Percentiles rank a stretch among this genome's conserved stretches.
Evolutionary conservation across 2,329 filamentous ascomycete genomes (phyloP).

Genomic region (Pseudogymnoascus sp.): DNA sequence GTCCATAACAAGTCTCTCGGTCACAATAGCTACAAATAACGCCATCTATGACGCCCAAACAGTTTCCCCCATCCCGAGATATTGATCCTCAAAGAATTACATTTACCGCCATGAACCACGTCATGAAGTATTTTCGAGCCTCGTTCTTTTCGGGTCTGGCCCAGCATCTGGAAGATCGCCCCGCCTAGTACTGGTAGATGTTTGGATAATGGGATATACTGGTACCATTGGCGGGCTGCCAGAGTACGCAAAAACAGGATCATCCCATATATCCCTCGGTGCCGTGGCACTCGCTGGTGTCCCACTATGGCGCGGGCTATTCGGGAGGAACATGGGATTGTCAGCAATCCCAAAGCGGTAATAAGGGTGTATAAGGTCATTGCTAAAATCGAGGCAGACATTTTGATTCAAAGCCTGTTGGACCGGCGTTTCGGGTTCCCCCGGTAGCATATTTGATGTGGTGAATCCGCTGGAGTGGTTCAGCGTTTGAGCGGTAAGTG

Average conservation of each 20-base stretch:
- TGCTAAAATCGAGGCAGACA: neutral
- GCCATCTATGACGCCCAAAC: neutral
- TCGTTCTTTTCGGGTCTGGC: neutral
- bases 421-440: neutral
- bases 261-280: constrained; percentile 3
- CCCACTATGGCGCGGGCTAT: neutral
- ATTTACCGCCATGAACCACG: neutral
- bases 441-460: neutral
- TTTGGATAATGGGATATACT: neutral
- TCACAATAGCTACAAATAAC: neutral
- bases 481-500: neutral
- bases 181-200: neutral
- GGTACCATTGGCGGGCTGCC: neutral
- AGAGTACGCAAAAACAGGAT: constrained; percentile 1
- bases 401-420: neutral
- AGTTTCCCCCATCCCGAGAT: neutral
- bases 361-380: neutral
- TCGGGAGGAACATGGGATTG: neutral
- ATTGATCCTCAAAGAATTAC: neutral
- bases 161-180: neutral
- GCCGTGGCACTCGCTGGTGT: neutral
- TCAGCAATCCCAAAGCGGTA: neutral
- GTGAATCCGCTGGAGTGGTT: neutral
- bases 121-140: neutral
- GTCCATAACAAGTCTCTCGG: too few species aligned